Conservation (phyloP, 495 filamentous ascomycete species). For the Hyaloscypha variabilis region DNA sequence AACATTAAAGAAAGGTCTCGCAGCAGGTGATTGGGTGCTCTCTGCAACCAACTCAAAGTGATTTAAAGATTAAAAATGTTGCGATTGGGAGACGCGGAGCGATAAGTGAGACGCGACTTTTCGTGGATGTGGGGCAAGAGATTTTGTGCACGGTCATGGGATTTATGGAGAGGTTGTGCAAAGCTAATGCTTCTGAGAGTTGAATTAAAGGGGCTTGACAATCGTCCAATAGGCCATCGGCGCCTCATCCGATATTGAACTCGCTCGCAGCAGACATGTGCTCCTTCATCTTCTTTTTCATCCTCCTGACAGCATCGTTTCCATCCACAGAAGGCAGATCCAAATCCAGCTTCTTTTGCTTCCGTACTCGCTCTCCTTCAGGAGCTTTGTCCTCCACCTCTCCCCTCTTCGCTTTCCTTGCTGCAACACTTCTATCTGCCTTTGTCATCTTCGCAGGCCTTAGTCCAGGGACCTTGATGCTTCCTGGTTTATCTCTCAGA, state of each 20-base stretch:
- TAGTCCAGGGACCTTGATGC: slow-evolving; percentile 75
- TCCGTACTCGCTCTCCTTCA: slow-evolving; percentile 30
- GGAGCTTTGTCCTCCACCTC: slow-evolving; percentile 37
- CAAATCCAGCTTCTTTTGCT: slow-evolving; percentile 32
- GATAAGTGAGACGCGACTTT: neutral
- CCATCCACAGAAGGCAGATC: slow-evolving; percentile 44
- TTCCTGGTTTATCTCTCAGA: slow-evolving; percentile 82
- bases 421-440: slow-evolving; percentile 33
- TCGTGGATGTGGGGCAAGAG: neutral
- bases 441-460: slow-evolving; percentile 35
- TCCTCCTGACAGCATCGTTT: slow-evolving; percentile 69
- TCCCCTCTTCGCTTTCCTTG: slow-evolving; percentile 36
- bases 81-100: no score
- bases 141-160: neutral
- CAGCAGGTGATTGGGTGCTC: no score
- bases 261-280: slow-evolving; percentile 75
- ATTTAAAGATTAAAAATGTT: no score
- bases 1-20: no score
- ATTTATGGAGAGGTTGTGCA: neutral
- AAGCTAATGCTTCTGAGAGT: neutral
- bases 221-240: neutral
- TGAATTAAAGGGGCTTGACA: neutral
- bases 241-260: slow-evolving; percentile 80
- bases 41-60: no score
- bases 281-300: slow-evolving; percentile 80